These are phyloP conservation scores for Cicer arietinum DNA, from an alignment of 306 rosid genomes.

Conservation along the genomic window DNA sequence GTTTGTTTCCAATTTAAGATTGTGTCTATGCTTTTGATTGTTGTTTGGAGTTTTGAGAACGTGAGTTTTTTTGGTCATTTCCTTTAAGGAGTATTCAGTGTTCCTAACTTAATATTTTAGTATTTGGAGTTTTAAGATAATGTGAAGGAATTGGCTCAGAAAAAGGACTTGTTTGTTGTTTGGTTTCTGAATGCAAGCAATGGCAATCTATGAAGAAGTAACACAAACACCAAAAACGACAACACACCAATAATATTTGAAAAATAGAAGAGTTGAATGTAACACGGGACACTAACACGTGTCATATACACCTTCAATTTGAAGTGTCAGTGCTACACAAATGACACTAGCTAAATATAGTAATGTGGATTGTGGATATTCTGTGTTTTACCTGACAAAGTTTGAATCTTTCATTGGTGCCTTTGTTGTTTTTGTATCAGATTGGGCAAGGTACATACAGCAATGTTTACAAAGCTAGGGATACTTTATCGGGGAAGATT, in stretches of 20 bases:
- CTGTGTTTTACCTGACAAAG: not conserved
- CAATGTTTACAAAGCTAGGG: conserved; percentile 59
- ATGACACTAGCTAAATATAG: conserved; percentile 16
- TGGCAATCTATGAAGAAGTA: not conserved
- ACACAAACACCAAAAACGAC: no score
- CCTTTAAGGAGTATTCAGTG: conserved; percentile 23
- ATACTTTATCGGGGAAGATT: conserved; percentile 50
- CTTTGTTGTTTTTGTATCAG: conserved; percentile 45
- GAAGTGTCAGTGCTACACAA: no score
- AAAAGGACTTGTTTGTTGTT: conserved; percentile 21
- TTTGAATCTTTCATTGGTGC: conserved; percentile 38
- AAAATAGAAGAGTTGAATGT: no score
- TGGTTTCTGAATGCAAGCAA: conserved; percentile 33
- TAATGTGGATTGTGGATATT: conserved; percentile 19
- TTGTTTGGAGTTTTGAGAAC: conserved; percentile 40
- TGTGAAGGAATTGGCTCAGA: conserved; percentile 5
- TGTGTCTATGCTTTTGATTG: conserved; percentile 9
- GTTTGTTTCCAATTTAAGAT: conserved; percentile 22
- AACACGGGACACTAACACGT: no score
- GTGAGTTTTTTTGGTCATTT: conserved; percentile 35
- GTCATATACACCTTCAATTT: no score
- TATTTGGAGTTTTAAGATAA: conserved; percentile 39
- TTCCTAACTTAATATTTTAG: conserved; percentile 36
- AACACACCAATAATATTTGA: no score
- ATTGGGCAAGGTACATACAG: conserved; percentile 61